Evolutionary conservation across 1,284 basidiomycete species (phyloP), one percentile per base, ranked within the genome.

Genomic region (Heterobasidion occidentale): DNA sequence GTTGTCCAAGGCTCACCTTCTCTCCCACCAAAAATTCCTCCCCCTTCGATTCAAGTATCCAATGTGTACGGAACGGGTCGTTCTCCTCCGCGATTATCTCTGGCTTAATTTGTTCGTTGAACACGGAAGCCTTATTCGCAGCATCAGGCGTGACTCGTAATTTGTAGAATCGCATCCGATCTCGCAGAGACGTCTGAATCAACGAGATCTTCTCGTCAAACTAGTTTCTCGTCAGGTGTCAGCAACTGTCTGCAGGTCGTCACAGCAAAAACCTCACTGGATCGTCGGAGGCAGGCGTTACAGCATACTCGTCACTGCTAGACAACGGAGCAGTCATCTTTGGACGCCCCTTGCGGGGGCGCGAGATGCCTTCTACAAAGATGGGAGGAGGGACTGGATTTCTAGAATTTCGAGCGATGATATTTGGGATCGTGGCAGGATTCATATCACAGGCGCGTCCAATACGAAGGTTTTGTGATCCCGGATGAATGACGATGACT

Each of bases 401-500:
- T 36, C 73, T 77, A 58, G 72, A 75, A 67, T 78, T 84, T 54
- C 84, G 77, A 19, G 93, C 94, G 60, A 96, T 84, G 33, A 92
- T 88, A 66, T 83, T 86, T 2, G 90, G 88, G 17, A 96, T 72
- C 9, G 80, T 70, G 27, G 86, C 66, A 9, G 94, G 94, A 38
- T 79, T 84, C 34, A 91, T 83, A 65, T 98, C 94, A n/a, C 87
- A 90, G 0, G 95, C 94, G 64, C 84, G 83, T 33, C 97, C 97
- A 51, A 99, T 84, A 34, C 94, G 86, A 38, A 98, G 74, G 65
- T 77, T 88, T 34, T 91, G 81, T 2, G 94, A 95, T 27, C 97
- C 97, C 2, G 92, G 94, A 65, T 99, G 97, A 56, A 99, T 90
- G 44, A 99, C 88, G 57, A 99, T 73, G 51, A 88, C 82, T 57